A percentile compares a stretch with the other conserved stretches of the same genome.
Conservation (phyloP, 495 filamentous ascomycete species). For the Poronia punctata region DNA sequence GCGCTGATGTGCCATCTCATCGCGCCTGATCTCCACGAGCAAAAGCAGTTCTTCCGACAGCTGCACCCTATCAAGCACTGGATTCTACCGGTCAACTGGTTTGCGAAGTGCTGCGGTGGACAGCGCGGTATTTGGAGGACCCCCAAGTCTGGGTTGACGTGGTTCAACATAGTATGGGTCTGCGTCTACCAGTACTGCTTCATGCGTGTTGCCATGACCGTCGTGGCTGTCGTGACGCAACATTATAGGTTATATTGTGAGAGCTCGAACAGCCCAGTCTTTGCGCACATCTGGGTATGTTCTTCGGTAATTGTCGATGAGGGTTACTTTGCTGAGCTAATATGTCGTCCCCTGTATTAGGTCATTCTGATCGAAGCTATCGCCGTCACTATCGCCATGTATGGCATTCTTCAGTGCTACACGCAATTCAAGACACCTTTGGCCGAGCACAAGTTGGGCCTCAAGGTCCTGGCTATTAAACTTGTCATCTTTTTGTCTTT, state of each 20-base stretch:
- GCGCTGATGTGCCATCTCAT: constrained; percentile 81
- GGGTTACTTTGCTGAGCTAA: constrained; percentile 2
- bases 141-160: constrained; percentile 78
- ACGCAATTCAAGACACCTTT: constrained; percentile 64
- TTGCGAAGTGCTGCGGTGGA: constrained; percentile 61
- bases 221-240: constrained; percentile 69
- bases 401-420: constrained; percentile 87
- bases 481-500: constrained; percentile 93
- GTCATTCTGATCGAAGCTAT: constrained; percentile 61
- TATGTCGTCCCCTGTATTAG: constrained; percentile 30
- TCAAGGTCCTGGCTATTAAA: constrained; percentile 85
- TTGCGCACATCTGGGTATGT: constrained; percentile 77
- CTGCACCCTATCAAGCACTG: constrained; percentile 58
- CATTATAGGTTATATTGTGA: constrained; percentile 68
- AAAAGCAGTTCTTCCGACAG: constrained; percentile 81
- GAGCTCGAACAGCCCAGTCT: constrained; percentile 65
- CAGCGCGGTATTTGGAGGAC: constrained; percentile 60
- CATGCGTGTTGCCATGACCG: constrained; percentile 75
- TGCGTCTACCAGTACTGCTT: constrained; percentile 88
- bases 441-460: constrained; percentile 62
- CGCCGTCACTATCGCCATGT: constrained; percentile 84
- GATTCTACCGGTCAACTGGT: constrained; percentile 67
- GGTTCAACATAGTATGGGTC: constrained; percentile 91
- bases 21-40: constrained; percentile 68
- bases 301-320: background rate